Conservation (phyloP, 2,329 filamentous ascomycete genomes). For the Fusarium armeniacum region DNA sequence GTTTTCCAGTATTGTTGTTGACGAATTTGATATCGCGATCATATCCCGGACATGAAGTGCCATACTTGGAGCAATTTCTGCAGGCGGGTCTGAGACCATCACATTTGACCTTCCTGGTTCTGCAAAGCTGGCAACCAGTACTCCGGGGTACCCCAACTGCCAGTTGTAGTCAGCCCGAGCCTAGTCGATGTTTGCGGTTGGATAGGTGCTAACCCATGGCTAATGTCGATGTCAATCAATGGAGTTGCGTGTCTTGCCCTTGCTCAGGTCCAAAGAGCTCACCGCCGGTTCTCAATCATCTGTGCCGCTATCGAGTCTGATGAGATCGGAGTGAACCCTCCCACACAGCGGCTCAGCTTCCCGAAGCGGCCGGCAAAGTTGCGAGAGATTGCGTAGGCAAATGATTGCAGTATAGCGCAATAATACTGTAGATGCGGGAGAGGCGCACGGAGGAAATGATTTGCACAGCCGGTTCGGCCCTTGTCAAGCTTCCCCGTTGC, state of each 20-base stretch:
- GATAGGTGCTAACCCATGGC: slow-evolving; percentile 45
- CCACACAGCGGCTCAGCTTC: slow-evolving; percentile 40
- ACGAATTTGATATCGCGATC: slow-evolving; percentile 58
- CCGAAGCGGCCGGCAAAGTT: slow-evolving; percentile 35
- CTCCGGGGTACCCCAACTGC: slow-evolving; percentile 56
- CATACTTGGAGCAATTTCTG: slow-evolving; percentile 58
- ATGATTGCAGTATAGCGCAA: slow-evolving; percentile 15
- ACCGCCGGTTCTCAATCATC: slow-evolving; percentile 44
- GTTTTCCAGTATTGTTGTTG: slow-evolving; percentile 52
- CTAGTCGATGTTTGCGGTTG: background rate
- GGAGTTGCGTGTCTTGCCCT: slow-evolving; percentile 15
- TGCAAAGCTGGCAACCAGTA: slow-evolving; percentile 58
- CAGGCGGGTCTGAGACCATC: slow-evolving; percentile 60
- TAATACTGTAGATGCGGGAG: slow-evolving; percentile 15
- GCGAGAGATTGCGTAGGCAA: slow-evolving; percentile 19
- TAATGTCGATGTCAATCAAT: slow-evolving; percentile 16
- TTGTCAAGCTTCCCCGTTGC: slow-evolving; percentile 8
- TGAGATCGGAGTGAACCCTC: slow-evolving; percentile 39
- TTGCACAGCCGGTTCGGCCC: slow-evolving; percentile 28
- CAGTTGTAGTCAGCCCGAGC: slow-evolving; percentile 11
- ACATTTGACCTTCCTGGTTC: slow-evolving; percentile 61
- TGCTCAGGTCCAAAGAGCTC: slow-evolving; percentile 26
- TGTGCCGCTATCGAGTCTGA: slow-evolving; percentile 40
- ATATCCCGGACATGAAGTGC: slow-evolving; percentile 58
- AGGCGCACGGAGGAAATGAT: slow-evolving; percentile 26